Evolutionary conservation across 2,329 filamentous ascomycete species (phyloP).

Genomic region (Didymella sp.): DNA sequence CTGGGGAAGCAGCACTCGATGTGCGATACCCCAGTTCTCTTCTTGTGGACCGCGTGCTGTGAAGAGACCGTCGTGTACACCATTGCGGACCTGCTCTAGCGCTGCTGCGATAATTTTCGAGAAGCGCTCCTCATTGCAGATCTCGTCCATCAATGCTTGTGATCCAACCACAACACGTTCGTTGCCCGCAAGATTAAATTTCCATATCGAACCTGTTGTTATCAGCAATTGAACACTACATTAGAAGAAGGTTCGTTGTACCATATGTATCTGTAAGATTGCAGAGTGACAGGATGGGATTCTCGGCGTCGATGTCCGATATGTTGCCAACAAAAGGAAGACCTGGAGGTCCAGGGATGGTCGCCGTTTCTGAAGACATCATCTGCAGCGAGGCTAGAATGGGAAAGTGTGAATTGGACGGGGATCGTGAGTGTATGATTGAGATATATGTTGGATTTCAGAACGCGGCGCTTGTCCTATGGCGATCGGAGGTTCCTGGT

Average conservation of each 20-base stretch:
- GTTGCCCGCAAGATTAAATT: conserved; percentile 36
- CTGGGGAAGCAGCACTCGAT: conserved; percentile 70
- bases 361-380: conserved; percentile 40
- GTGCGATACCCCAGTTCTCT: conserved; percentile 62
- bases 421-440: neutral
- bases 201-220: conserved; percentile 43
- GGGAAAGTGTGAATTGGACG: conserved; percentile 27
- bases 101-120: conserved; percentile 40
- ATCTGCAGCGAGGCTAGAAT: conserved; percentile 13
- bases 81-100: conserved; percentile 46
- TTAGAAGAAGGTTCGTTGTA: conserved; percentile 38
- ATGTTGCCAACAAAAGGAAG: conserved; percentile 72
- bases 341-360: conserved; percentile 68
- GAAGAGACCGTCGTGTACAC: conserved; percentile 52
- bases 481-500: conserved; percentile 9
- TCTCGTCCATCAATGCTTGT: conserved; percentile 49
- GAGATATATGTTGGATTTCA: neutral
- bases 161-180: conserved; percentile 42
- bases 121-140: conserved; percentile 50
- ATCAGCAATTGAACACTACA: conserved; percentile 2
- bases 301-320: conserved; percentile 66
- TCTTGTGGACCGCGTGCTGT: conserved; percentile 50
- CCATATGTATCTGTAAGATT: conserved; percentile 71
- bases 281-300: conserved; percentile 62
- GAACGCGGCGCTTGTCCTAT: neutral